phyloP scores from a whole-genome alignment of 2,329 filamentous ascomycete genomes.

The Colletotrichum lentis region DNA sequence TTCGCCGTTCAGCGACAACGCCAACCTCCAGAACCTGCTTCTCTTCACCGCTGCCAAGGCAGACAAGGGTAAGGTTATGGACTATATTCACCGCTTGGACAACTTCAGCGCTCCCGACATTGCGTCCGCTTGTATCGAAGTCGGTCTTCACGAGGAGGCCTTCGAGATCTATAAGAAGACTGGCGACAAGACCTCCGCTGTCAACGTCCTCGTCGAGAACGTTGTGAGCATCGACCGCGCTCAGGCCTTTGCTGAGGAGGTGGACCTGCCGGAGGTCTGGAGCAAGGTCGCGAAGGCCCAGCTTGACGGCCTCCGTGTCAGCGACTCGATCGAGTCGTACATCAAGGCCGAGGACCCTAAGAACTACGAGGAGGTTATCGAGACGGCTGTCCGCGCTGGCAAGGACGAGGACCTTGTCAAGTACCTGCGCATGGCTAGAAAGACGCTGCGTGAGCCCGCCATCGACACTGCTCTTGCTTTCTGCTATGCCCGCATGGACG shows the following conservation, averaged over 20 bases:
- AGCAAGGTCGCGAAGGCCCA: conserved; percentile 98
- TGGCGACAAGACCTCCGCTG: conserved; percentile 84
- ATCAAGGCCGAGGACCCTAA: conserved; percentile 92
- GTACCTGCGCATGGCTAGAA: conserved; percentile 95
- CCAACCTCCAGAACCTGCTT: conserved; percentile 93
- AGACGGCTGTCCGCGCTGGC: conserved; percentile 91
- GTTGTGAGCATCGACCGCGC: conserved; percentile 98
- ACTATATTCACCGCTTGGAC: conserved; percentile 92
- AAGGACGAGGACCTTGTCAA: conserved; percentile 99
- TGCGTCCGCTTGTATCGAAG: conserved; percentile 89
- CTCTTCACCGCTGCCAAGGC: conserved; percentile 97
- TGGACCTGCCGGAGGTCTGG: conserved; percentile 95
- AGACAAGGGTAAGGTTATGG: conserved; percentile 92
- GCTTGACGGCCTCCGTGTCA: conserved; percentile 90
- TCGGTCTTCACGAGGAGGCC: conserved; percentile 94
- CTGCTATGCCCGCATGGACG: conserved; percentile 89
- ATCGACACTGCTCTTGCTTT: conserved; percentile 96
- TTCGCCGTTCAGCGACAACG: conserved; percentile 97
- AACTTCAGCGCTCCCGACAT: conserved; percentile 93
- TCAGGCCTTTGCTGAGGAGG: conserved; percentile 92
- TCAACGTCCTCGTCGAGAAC: conserved; percentile 92
- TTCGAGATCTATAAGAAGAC: conserved; percentile 99
- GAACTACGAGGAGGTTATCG: conserved; percentile 96
- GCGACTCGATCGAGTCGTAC: conserved; percentile 94
- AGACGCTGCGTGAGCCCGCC: conserved; percentile 90